Conservation (phyloP, 2,329 filamentous ascomycete species). For the Ceratocystis colombiana region DNA sequence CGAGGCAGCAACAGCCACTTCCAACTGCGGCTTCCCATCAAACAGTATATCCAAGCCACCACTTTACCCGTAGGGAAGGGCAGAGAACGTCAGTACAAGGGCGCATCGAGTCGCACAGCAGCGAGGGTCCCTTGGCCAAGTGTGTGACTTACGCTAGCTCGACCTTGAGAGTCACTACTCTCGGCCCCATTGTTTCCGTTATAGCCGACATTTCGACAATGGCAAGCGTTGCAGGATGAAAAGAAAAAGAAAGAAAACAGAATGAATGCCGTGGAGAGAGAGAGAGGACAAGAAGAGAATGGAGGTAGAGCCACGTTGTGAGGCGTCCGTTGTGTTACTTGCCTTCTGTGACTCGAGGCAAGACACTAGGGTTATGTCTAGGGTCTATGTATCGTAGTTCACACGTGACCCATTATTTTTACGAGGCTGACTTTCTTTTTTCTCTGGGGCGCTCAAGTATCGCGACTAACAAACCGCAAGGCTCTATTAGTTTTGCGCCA, state of each 20-base stretch:
- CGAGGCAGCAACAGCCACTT: conserved; percentile 54
- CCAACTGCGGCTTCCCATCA: conserved; percentile 65
- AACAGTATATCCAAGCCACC: conserved; percentile 94
- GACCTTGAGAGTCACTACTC: conserved; percentile 50
- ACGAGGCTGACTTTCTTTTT: conserved; percentile 3
- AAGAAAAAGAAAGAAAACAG: background rate
- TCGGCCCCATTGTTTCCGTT: conserved; percentile 20
- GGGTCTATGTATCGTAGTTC: background rate
- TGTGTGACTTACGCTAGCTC: conserved; percentile 52
- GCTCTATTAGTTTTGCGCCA: background rate
- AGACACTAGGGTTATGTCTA: background rate
- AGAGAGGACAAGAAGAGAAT: background rate
- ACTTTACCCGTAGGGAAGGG: conserved; percentile 37
- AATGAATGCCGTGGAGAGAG: no score
- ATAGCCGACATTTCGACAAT: background rate
- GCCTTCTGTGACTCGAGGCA: background rate
- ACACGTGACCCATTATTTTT: background rate
- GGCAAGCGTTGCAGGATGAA: background rate
- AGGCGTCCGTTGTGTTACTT: background rate
- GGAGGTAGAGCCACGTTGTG: background rate
- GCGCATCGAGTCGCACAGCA: background rate
- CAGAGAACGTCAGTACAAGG: background rate
- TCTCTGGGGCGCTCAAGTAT: background rate
- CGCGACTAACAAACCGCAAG: background rate
- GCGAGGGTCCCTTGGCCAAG: background rate